phyloP scores from a whole-genome alignment of 768 basidiomycete species.

The Tremella fuciformis region DNA sequence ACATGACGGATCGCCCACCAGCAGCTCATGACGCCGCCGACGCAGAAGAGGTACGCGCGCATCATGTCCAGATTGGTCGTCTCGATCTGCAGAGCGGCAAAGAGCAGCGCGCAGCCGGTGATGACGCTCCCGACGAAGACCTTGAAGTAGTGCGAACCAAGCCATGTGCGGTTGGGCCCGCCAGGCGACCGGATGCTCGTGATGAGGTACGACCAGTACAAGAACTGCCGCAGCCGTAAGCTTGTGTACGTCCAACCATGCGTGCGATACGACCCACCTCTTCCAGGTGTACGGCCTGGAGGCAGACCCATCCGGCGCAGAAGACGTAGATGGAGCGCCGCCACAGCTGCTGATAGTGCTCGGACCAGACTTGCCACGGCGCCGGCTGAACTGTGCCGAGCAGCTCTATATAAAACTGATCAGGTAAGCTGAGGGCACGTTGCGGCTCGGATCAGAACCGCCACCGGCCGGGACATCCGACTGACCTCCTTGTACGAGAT shows the following conservation, averaged over 20 bases:
- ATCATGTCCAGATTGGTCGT: constrained; percentile 33
- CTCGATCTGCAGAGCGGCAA: constrained; percentile 32
- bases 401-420: constrained; percentile 32
- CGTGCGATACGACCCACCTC: constrained; percentile 22
- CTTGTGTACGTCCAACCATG: not conserved
- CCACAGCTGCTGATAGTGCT: constrained; percentile 17
- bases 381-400: constrained; percentile 13
- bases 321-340: constrained; percentile 20
- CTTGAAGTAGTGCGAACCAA: constrained; percentile 30
- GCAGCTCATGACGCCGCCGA: constrained; percentile 20
- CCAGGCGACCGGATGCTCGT: constrained; percentile 26
- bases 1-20: constrained; percentile 20
- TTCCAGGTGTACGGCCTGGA: constrained; percentile 38
- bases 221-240: constrained; percentile 26
- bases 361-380: constrained; percentile 34
- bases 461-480: not conserved
- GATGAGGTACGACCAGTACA: constrained; percentile 41
- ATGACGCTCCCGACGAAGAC: constrained; percentile 22
- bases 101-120: constrained; percentile 19
- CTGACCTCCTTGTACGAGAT: constrained; percentile 31
- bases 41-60: constrained; percentile 32
- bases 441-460: not conserved
- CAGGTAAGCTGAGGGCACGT: constrained; percentile 3
- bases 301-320: constrained; percentile 29
- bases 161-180: constrained; percentile 26